Evolutionary conservation across 2,329 filamentous ascomycete genomes (phyloP), one percentile per base, ranked within the genome.

Genomic region (Ophioceras dolichostomum): DNA sequence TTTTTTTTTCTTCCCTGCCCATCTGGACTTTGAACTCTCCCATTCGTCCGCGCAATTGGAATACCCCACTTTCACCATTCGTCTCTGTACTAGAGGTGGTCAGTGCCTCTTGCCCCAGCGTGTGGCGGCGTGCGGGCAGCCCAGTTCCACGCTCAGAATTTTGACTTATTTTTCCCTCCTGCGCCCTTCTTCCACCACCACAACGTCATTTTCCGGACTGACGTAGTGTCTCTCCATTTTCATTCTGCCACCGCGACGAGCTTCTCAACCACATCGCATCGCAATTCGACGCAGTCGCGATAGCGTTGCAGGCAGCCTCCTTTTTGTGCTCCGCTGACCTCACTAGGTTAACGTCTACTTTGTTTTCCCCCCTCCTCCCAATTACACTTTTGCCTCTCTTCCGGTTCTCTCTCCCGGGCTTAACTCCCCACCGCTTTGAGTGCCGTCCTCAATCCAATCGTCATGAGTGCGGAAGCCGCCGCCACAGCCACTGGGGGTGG

Each of bases 271-370:
- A 21, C 31, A 33, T 33, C 31, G 31, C 31, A 19, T 19, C 31
- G 8, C 19, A 19, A n/a, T n/a, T n/a, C n/a, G n/a, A n/a, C n/a
- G n/a, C n/a, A n/a, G n/a, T n/a, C n/a, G n/a, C n/a, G 19, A 19
- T 33, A 33, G 31, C 31, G 31, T 33, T 31, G 29, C 29, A 31
- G 31, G 10, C 9, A 18, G 18, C 17, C 16, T 19, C 10, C 4
- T 26, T 12, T 26, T n/a, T 33, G 31, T 33, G 21, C 31, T 33
- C 31, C 31, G 31, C 31, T 33, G 31, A 33, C 31, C 19, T 19
- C 31, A 33, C 21, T 33, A n/a, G 19, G 31, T 13, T 33, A 19
- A 19, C 12, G 7, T 26, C 22, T 12, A 26, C 12, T 26, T 26
- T 26, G 7, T 26, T 26, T 26, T 26, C n/a, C n/a, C n/a, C n/a